Base-by-base conservation (phyloP, 2,329 filamentous ascomycete genomes). In the Colletotrichum kahawae region DNA sequence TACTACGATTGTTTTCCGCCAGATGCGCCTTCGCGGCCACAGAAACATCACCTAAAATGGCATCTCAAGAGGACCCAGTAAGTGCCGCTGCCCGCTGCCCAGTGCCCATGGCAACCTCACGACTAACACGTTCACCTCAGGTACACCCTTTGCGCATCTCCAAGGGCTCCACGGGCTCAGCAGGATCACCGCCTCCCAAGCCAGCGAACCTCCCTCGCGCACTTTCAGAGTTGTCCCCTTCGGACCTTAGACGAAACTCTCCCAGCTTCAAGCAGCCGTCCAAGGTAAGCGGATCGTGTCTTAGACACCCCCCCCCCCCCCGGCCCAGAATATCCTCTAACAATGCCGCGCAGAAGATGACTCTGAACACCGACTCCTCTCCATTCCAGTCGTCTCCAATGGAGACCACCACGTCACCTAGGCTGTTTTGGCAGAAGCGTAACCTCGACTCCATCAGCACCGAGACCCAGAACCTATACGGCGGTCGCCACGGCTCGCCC, bases 401-500 rank as follows among this genome's bases (percentile, higher is more conserved):
- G 78, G 90, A 93, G 70, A 83, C 87, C 77, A 86, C 90, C 77
- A 89, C 93, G 62, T 98, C 96, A 59, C 95, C 96, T 68, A 94
- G 95, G 78, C 88, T 95, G 73, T 98, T 98, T 87, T 98, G 97
- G 97, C 95, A 98, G 92, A 87, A 91, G 88, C 83, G 93, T 87
- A 86, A 94, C 92, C 80, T 92, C 90, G 79, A 91, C 87, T 76
- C 74, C 51, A 76, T 76, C 77, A 90, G 88, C 77, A 85, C 86
- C 5, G 96, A 98, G 85, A 98, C 97, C 85, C 89, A 95, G 84
- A 88, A 87, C 62, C 83, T 89, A 71, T 92, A 92, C 78, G 88
- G 90, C 76, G 88, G 89, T 73, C 89, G 91, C 66, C 84, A 86
- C 34, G 88, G 90, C 57, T 92, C 94, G 13, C 91, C 93, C 9